Evolutionary conservation across 192 early-diverging fungal genomes (phyloP), one percentile per base, ranked within the genome.

Genomic region (Ramicandelaber brevisporus): DNA sequence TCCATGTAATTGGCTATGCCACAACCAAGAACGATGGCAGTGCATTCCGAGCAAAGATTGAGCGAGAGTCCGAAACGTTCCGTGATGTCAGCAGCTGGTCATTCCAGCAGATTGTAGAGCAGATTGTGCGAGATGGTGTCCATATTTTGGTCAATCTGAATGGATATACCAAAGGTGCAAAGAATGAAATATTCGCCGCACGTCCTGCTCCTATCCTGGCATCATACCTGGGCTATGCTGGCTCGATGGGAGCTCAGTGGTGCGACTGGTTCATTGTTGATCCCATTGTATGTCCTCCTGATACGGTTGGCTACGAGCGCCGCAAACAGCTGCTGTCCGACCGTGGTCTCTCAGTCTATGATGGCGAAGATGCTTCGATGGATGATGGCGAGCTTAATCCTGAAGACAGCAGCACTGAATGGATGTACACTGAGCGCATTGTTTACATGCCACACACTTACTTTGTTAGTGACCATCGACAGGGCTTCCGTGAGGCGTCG

Each of bases 101-200:
- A 14, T 63, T 59, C 14, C 59, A 79, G 39, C 53, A 69, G 9
- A 68, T 89, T 35, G 71, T 84, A 6, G 70, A 78, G 35, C 61
- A 55, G 5, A 63, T 93, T 21, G 50, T 55, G 4, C 29, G 42
- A 8, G 85, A 93, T 37, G 55, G 65, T 19, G 80, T 87, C 36
- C 88, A 93, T 39, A 61, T 93, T 5, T 55, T 93, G 13, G 67
- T 82, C 38, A 89, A 93, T 33, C 54, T 93, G 27, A 93, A 93
- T 44, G 88, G 88, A 16, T 90, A 93, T 47, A 93, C 88, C n/a
- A 87, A 87, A 39, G 85, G 85, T 13, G 88, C 79, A 14, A 59
- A 74, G 10, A 89, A 89, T 54, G 81, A 90, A 46, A 64, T 93
- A 4, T 88, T 88, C 64, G 85, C 85, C 0, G 81, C 83, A 6